These are phyloP conservation scores for Hibiscus tridactylites DNA, from an alignment of 345 rosid genomes.

Conservation along the genomic window DNA sequence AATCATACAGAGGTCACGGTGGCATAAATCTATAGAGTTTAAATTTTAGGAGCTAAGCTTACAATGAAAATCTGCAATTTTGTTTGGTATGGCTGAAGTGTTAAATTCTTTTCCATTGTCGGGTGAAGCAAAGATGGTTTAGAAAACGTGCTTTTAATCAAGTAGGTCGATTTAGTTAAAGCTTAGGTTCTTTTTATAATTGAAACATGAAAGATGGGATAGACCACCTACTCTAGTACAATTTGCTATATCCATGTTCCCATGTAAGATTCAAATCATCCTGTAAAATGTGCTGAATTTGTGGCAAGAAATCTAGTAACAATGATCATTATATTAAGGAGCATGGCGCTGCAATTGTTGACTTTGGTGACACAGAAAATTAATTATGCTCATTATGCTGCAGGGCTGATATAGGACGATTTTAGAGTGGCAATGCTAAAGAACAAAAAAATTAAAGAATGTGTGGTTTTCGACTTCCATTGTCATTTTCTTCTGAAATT, in stretches of 20 bases:
- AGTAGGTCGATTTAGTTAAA: background rate
- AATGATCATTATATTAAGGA: background rate
- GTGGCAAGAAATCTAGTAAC: background rate
- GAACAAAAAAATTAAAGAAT: background rate
- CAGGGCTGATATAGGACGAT: background rate
- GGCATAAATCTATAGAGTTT: background rate
- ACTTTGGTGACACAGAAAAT: background rate
- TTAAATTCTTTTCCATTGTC: constrained; percentile 1
- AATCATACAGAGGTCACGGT: constrained; percentile 28
- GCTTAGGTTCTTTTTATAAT: background rate
- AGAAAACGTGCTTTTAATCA: background rate
- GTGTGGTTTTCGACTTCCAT: background rate
- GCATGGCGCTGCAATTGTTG: background rate
- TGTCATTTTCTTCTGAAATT: background rate
- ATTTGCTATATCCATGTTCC: background rate
- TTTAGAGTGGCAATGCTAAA: background rate
- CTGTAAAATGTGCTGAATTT: background rate
- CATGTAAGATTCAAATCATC: background rate
- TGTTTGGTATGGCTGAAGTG: background rate
- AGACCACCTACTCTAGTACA: background rate
- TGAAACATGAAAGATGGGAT: background rate
- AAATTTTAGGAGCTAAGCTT: background rate
- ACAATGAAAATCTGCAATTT: background rate
- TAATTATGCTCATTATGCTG: background rate
- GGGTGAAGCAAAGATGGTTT: background rate